Conservation (phyloP, 176 grass and related monocot genomes). For the Oryza australiensis region DNA sequence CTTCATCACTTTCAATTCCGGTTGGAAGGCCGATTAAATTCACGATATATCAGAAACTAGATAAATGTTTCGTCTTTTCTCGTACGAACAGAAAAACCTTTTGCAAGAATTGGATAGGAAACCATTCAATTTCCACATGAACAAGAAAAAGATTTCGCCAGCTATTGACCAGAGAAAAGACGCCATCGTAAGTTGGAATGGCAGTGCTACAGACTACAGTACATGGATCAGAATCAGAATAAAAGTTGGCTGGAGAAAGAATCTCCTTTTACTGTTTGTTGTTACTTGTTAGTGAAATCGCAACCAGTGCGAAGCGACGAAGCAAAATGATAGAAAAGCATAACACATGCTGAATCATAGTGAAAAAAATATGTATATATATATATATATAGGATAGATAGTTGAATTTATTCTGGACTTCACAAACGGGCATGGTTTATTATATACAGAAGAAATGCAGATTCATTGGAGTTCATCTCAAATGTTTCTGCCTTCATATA, state of each 20-base stretch:
- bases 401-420: not conserved
- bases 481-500: conserved; percentile 9
- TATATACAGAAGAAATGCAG: conserved; percentile 4
- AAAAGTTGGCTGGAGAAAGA: not conserved
- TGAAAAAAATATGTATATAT: not conserved
- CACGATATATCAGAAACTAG: not conserved
- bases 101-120: not conserved
- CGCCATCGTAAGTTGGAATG: no score
- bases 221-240: not conserved
- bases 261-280: not conserved
- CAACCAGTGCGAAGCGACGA: not conserved
- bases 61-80: not conserved
- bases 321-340: not conserved
- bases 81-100: not conserved
- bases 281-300: not conserved
- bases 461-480: not conserved
- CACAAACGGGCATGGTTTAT: not conserved
- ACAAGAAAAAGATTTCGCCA: no score
- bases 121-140: not conserved
- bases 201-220: not conserved
- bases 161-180: no score
- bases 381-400: not conserved
- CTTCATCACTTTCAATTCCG: not conserved
- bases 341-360: not conserved
- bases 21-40: no score